Base-by-base conservation (phyloP, 1,139 yeast species). In the Lodderomyces theae region DNA sequence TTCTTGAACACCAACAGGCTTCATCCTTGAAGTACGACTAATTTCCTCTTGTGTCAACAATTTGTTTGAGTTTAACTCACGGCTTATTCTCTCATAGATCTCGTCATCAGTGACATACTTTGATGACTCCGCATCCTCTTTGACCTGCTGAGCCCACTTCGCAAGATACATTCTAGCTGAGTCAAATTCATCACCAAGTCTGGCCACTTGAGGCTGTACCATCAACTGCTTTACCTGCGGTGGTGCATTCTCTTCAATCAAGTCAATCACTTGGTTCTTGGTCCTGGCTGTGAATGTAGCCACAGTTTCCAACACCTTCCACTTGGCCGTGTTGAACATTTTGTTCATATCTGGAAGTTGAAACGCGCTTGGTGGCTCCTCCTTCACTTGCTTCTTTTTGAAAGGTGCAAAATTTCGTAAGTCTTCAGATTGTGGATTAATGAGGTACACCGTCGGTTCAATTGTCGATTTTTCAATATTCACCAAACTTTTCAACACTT, bases 101-200 rank as follows among this genome's bases (percentile, higher is more conserved):
- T 76, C 76, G 39, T 79, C 80, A 50, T 79, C 80, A 43, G 86
- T 65, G 49, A 80, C 75, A 47, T 77, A 77, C 51, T 71, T 69
- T 35, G 74, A 78, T 50, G 76, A 77, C 53, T 87, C 94, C 1
- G 96, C 95, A 57, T 92, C 96, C 54, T 89, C 94, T 51, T 92
- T 94, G 19, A 92, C 95, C 31, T 89, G 89, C 53, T 88, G 77
- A 0, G 98, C 97, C 98, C 98, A 92, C 65, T 89, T 89, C 4
- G 98, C 97, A 46, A 92, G 69, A 58, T 89, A 92, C 3, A 89
- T 86, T 40, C 90, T 74, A 0, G 97, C 97, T 37, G 92, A 82
- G 54, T 90, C 97, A 58, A 89, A 92, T 49, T 92, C 98, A 49
- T 88, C 89, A 43, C 94, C 88, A 21, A 90, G 79, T 42, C 73